A percentile compares a stretch with the other conserved stretches of the same genome.
Conservation (phyloP, 305 asterid genomes). For the Solanum aculeatissimum region DNA sequence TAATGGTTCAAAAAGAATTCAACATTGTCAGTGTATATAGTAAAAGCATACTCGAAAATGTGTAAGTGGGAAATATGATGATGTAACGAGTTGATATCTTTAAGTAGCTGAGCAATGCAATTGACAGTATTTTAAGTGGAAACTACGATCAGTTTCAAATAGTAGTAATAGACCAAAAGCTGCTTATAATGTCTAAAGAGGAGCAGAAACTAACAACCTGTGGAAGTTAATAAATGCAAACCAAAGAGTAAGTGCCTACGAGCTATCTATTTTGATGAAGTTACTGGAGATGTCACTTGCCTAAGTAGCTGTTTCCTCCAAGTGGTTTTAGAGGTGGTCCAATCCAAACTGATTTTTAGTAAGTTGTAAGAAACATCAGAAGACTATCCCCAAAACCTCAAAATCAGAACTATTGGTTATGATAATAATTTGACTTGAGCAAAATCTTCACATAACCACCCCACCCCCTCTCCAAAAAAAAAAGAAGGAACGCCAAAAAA, state of each 20-base stretch:
- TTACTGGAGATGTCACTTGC: neutral
- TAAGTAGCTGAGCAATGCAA: neutral
- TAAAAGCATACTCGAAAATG: neutral
- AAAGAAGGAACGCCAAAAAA: neutral
- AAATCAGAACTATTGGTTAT: neutral
- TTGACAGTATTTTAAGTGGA: neutral
- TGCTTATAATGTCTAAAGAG: neutral
- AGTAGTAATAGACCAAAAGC: neutral
- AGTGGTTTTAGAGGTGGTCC: neutral
- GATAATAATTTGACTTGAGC: neutral
- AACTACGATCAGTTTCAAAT: neutral
- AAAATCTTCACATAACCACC: neutral
- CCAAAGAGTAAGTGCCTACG: neutral
- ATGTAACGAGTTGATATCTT: neutral
- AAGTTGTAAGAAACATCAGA: neutral
- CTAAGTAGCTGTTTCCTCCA: neutral
- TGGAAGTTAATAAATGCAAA: neutral
- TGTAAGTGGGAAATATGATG: neutral
- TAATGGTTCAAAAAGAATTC: neutral
- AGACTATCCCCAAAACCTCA: neutral
- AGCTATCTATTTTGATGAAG: neutral
- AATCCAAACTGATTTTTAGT: neutral
- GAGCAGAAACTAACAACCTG: neutral
- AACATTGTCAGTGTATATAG: neutral
- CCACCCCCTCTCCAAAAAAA: neutral